Evolutionary conservation across 2,329 filamentous ascomycete genomes (phyloP), one percentile per base, ranked within the genome.

Genomic region (Colletotrichum brevisporum): DNA sequence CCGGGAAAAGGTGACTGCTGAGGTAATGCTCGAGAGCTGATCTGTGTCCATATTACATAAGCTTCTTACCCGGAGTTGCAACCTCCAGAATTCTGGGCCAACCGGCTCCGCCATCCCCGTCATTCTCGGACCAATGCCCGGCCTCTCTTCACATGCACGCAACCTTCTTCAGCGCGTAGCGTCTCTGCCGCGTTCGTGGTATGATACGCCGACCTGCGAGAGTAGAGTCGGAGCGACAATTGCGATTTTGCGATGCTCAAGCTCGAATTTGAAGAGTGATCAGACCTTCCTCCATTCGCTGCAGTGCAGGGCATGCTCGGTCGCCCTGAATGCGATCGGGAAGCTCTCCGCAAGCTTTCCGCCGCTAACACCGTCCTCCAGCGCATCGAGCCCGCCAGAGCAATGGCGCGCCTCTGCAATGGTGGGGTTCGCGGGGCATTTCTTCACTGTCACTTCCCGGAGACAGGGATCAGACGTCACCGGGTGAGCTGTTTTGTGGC

Each of bases 401-500:
- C 55, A 60, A 51, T 60, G 62, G 55, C 45, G 67, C 67, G 55
- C 55, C 53, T 56, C 59, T 52, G 45, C 45, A 13, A 57, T 57
- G 56, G 67, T 69, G 67, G 67, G 67, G 67, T 67, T 66, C 67
- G 67, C 51, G 67, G 67, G 56, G 62, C 66, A 69, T 21, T 64
- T 56, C 36, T 61, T 67, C 56, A 60, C 51, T 54, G n/a, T 60
- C 55, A 31, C 21, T 51, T 48, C 50, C 43, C 36, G 12, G 41
- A 54, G 43, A 43, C 67, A 69, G 51, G 67, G 66, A 61, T 69
- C 8, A 39, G 56, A 66, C 67, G 55, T 69, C 63, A 69, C 67
- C 47, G 41, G 36, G 52, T 69, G 67, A 67, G 67, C 45, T 69
- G 67, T 69, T 67, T 69, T 69, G n/a, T 69, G 51, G 51, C 55